Evolutionary conservation across 2,329 filamentous ascomycete species (phyloP).

Genomic region (Gaeumannomyces tritici): DNA sequence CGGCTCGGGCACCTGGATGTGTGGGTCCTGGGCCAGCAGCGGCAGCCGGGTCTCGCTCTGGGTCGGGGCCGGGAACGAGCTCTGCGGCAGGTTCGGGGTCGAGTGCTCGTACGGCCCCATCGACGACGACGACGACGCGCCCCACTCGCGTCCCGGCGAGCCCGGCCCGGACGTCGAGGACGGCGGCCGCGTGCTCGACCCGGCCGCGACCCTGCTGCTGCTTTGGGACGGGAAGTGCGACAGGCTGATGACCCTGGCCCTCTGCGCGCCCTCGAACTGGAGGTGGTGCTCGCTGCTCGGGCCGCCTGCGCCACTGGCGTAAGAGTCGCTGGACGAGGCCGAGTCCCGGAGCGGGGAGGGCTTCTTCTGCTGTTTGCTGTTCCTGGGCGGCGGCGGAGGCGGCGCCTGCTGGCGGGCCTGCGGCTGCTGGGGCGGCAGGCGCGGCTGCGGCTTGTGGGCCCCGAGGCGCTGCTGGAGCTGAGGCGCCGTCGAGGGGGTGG

Average conservation of each 20-base stretch:
- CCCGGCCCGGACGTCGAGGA: not conserved
- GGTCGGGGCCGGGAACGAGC: not conserved
- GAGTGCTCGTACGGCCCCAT: not conserved
- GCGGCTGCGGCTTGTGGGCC: not conserved
- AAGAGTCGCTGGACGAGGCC: constrained; percentile 14
- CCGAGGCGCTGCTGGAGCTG: not conserved
- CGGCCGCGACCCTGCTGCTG: not conserved
- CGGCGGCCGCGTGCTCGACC: not conserved
- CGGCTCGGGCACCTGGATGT: constrained; percentile 12
- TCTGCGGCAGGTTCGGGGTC: not conserved
- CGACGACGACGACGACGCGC: not conserved
- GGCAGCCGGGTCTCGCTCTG: constrained; percentile 4
- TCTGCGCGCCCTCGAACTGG: not conserved
- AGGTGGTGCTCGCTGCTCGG: not conserved
- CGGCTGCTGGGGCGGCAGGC: constrained; percentile 7
- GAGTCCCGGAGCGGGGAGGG: constrained; percentile 7
- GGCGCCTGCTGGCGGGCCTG: constrained; percentile 10
- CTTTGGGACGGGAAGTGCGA: not conserved
- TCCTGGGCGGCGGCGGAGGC: constrained; percentile 1
- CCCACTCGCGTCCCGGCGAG: not conserved
- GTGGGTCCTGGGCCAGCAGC: constrained; percentile 5
- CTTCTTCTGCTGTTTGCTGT: constrained; percentile 6
- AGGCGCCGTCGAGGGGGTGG: not conserved
- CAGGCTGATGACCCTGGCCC: not conserved
- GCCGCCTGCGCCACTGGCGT: constrained; percentile 2